Percentiles rank a stretch among this genome's conserved stretches.
Conservation (phyloP, 2,329 filamentous ascomycete species). For the Cadophora luteo-olivacea region DNA sequence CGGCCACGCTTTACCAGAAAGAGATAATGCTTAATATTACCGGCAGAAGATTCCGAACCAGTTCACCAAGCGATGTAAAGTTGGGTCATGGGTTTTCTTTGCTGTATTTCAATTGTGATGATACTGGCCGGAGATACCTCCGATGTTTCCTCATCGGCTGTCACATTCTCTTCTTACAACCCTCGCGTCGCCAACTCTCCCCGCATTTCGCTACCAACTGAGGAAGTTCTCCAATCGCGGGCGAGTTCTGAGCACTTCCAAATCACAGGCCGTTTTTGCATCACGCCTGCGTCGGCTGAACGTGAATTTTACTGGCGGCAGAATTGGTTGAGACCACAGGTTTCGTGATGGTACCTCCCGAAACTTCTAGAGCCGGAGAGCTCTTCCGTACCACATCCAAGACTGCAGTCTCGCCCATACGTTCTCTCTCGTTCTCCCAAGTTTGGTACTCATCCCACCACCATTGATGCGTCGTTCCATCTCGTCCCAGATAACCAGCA, state of each 20-base stretch:
- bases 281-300: background rate
- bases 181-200: background rate
- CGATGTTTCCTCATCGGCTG: background rate
- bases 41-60: background rate
- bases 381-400: conserved; percentile 25
- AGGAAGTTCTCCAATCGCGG: background rate
- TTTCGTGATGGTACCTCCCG: background rate
- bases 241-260: background rate
- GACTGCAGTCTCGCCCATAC: conserved; percentile 18
- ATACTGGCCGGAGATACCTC: background rate
- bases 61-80: background rate
- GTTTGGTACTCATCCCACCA: conserved; percentile 56
- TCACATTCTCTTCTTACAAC: background rate
- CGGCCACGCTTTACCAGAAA: background rate
- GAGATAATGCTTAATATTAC: background rate
- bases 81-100: background rate
- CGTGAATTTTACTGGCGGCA: background rate
- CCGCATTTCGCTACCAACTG: background rate
- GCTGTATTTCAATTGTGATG: background rate
- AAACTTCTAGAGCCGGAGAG: background rate
- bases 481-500: conserved; percentile 50
- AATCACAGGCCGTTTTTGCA: background rate
- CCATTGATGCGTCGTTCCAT: conserved; percentile 60
- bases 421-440: conserved; percentile 45
- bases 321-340: background rate